These are phyloP conservation scores for Nevesoporus exiguus DNA, from an alignment of 768 basidiomycete genomes.

Conservation along the genomic window DNA sequence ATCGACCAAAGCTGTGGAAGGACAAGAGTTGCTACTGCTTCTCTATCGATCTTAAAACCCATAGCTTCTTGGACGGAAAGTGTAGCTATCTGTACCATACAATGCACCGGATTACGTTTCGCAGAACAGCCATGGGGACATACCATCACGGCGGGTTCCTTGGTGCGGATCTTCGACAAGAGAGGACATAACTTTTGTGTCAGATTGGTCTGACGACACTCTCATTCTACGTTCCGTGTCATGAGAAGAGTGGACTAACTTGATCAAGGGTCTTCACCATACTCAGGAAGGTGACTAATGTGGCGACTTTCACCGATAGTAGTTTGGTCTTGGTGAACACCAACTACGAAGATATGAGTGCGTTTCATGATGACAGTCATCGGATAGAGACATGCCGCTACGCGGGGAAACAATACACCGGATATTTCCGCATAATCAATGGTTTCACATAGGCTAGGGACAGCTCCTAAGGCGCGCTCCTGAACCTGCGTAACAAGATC, in stretches of 20 bases:
- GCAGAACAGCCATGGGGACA: not conserved
- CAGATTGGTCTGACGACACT: conserved; percentile 60
- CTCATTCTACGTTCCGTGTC: not conserved
- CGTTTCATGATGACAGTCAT: not conserved
- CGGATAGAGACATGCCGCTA: conserved; percentile 61
- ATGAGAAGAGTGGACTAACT: conserved; percentile 36
- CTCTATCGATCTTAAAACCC: conserved; percentile 91
- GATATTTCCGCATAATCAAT: conserved; percentile 96
- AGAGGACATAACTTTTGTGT: conserved; percentile 96
- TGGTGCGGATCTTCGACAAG: conserved; percentile 91
- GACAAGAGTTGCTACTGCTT: conserved; percentile 85
- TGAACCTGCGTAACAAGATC: conserved; percentile 59
- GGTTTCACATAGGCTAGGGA: conserved; percentile 87
- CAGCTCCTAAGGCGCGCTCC: conserved; percentile 79
- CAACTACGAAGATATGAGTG: conserved; percentile 46
- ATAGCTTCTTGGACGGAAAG: conserved; percentile 91
- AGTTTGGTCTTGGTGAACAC: conserved; percentile 93
- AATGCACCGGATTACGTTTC: not conserved
- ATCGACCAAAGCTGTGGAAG: conserved; percentile 94
- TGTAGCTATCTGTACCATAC: conserved; percentile 67
- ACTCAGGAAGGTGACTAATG: conserved; percentile 72
- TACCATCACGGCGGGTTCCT: conserved; percentile 94
- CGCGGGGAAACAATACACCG: conserved; percentile 83
- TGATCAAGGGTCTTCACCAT: conserved; percentile 93
- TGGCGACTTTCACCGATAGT: conserved; percentile 87